phyloP scores from a whole-genome alignment of 352 stramenopile genomes.

The Phytophthora crassamura region DNA sequence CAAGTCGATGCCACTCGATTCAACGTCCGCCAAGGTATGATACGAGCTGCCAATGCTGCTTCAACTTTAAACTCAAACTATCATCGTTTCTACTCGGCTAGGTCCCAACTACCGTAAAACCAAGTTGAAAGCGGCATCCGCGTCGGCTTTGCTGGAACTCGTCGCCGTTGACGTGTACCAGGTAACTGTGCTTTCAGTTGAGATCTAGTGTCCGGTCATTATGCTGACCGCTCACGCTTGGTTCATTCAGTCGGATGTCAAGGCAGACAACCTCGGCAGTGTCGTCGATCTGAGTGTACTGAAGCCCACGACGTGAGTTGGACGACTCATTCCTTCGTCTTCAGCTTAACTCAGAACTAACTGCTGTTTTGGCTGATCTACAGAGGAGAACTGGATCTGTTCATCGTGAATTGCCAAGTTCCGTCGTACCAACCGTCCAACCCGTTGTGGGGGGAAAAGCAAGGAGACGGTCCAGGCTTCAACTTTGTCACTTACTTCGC shows the following conservation, averaged over 20 bases:
- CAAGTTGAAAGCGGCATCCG: constrained; percentile 72
- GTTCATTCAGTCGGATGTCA: constrained; percentile 60
- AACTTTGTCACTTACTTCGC: constrained; percentile 87
- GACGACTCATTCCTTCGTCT: neutral
- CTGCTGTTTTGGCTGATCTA: constrained; percentile 1
- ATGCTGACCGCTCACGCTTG: constrained; percentile 3
- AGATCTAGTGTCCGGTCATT: neutral
- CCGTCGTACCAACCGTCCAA: constrained; percentile 87
- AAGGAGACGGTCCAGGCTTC: constrained; percentile 74
- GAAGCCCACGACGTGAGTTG: constrained; percentile 38
- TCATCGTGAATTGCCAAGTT: constrained; percentile 88
- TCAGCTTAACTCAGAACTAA: neutral
- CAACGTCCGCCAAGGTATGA: constrained; percentile 78
- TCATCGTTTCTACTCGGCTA: constrained; percentile 14
- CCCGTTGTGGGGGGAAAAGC: constrained; percentile 81
- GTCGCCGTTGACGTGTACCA: constrained; percentile 78
- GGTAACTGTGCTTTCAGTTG: constrained; percentile 30
- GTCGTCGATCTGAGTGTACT: constrained; percentile 66
- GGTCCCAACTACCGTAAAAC: constrained; percentile 82
- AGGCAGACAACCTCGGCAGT: constrained; percentile 79
- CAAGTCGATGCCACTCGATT: constrained; percentile 74
- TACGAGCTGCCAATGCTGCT: neutral
- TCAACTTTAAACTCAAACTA: neutral
- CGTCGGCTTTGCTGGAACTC: constrained; percentile 60
- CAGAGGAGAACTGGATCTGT: constrained; percentile 58